phyloP scores from a whole-genome alignment of 2,329 filamentous ascomycete genomes.

The Phialophora expanda region DNA sequence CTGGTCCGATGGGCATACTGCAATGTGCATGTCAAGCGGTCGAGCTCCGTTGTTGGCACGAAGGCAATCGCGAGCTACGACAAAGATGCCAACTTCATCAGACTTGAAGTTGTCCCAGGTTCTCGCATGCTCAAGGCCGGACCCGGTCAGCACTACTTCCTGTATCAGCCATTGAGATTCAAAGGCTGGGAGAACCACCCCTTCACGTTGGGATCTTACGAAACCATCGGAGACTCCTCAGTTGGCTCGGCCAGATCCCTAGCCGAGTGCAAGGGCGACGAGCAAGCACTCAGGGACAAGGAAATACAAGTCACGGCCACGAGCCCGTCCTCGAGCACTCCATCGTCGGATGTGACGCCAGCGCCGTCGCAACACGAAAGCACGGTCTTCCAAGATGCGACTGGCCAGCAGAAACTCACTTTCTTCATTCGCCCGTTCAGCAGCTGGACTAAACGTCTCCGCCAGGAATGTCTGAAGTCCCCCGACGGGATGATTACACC shows the following conservation, averaged over 20 bases:
- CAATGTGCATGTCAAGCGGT: conserved; percentile 48
- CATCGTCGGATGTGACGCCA: conserved; percentile 15
- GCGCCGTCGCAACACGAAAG: conserved; percentile 12
- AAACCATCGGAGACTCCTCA: conserved; percentile 15
- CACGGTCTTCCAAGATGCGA: not conserved
- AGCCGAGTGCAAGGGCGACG: conserved; percentile 3
- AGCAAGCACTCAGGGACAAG: conserved; percentile 35
- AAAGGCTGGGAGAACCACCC: conserved; percentile 59
- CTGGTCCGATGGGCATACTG: conserved; percentile 51
- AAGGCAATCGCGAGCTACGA: conserved; percentile 52
- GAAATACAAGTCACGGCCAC: conserved; percentile 15
- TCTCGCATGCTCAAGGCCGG: conserved; percentile 44
- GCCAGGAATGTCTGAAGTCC: conserved; percentile 44
- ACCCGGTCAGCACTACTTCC: conserved; percentile 58
- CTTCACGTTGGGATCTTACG: conserved; percentile 52
- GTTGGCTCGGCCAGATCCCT: conserved; percentile 29
- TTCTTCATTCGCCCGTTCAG: conserved; percentile 59
- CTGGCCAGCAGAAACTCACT: conserved; percentile 46
- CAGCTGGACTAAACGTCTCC: conserved; percentile 58
- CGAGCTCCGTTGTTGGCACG: conserved; percentile 43
- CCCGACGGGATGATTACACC: conserved; percentile 40
- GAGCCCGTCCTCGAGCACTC: conserved; percentile 8
- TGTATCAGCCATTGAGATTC: conserved; percentile 54
- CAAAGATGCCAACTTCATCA: conserved; percentile 52
- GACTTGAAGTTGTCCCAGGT: conserved; percentile 52